Evolutionary conservation across 768 basidiomycete species (phyloP).

Genomic region (Trametes gibbosa): DNA sequence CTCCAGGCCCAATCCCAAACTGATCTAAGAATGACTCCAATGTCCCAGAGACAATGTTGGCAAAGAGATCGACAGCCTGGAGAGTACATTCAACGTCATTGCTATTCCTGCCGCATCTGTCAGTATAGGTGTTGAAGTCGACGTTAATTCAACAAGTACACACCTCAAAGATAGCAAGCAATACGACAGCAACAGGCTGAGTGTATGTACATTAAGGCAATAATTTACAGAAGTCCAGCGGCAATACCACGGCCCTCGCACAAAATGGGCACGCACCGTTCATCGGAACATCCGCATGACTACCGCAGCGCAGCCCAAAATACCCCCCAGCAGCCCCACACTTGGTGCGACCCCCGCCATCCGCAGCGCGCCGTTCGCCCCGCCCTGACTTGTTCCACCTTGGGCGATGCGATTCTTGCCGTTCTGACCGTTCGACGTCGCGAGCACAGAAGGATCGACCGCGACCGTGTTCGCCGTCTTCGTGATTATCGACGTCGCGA

Average conservation of each 20-base stretch:
- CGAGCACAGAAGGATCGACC: conserved; percentile 48
- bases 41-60: no score
- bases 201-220: conserved; percentile 5
- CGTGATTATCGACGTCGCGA: conserved; percentile 54
- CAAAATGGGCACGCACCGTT: not conserved
- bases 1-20: no score
- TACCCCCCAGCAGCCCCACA: conserved; percentile 12
- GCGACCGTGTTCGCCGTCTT: conserved; percentile 52
- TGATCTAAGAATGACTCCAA: no score
- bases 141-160: not conserved
- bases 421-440: conserved; percentile 54
- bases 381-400: conserved; percentile 25
- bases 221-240: conserved; percentile 1
- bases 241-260: not conserved
- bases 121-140: not conserved
- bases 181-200: not conserved
- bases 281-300: conserved; percentile 15
- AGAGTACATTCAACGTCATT: no score
- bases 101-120: not conserved
- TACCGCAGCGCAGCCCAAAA: conserved; percentile 15
- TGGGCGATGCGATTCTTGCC: conserved; percentile 33
- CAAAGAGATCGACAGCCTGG: no score
- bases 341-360: conserved; percentile 19
- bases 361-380: conserved; percentile 21
- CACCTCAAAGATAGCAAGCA: not conserved